phyloP scores from a whole-genome alignment of 2,329 filamentous ascomycete species.

The Didymella exigua region DNA sequence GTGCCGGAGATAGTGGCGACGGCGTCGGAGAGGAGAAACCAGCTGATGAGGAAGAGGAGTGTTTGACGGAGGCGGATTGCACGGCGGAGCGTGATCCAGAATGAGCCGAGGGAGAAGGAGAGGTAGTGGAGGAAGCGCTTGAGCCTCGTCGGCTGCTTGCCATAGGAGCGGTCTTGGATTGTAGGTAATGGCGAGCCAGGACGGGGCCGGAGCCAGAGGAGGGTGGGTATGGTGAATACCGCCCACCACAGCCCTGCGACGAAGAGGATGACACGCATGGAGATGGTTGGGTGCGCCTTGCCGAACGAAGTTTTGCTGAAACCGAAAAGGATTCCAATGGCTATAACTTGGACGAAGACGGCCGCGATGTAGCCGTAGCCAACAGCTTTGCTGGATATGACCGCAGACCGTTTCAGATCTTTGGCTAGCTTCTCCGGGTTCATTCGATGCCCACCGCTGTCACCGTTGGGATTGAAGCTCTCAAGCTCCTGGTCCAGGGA shows the following conservation, averaged over 20 bases:
- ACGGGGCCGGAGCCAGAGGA: slow-evolving; percentile 80
- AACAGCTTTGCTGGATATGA: slow-evolving; percentile 86
- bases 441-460: slow-evolving; percentile 17
- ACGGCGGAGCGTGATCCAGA: slow-evolving; percentile 76
- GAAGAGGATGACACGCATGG: slow-evolving; percentile 80
- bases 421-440: slow-evolving; percentile 52
- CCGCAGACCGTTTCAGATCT: slow-evolving; percentile 79
- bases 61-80: slow-evolving; percentile 73
- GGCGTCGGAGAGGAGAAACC: slow-evolving; percentile 91
- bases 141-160: slow-evolving; percentile 18
- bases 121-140: slow-evolving; percentile 67
- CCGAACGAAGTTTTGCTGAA: slow-evolving; percentile 45
- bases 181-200: slow-evolving; percentile 76
- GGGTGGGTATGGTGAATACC: slow-evolving; percentile 80
- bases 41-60: slow-evolving; percentile 77
- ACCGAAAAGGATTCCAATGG: slow-evolving; percentile 73
- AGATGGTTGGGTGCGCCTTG: slow-evolving; percentile 77
- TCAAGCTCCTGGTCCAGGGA: slow-evolving; percentile 14
- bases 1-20: slow-evolving; percentile 94
- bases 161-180: slow-evolving; percentile 24
- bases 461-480: slow-evolving; percentile 38
- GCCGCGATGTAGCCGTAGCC: slow-evolving; percentile 88
- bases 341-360: slow-evolving; percentile 77
- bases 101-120: slow-evolving; percentile 78
- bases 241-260: slow-evolving; percentile 89